Base-by-base conservation (phyloP, 2,329 filamentous ascomycete species). In the Cytospora schulzeri region DNA sequence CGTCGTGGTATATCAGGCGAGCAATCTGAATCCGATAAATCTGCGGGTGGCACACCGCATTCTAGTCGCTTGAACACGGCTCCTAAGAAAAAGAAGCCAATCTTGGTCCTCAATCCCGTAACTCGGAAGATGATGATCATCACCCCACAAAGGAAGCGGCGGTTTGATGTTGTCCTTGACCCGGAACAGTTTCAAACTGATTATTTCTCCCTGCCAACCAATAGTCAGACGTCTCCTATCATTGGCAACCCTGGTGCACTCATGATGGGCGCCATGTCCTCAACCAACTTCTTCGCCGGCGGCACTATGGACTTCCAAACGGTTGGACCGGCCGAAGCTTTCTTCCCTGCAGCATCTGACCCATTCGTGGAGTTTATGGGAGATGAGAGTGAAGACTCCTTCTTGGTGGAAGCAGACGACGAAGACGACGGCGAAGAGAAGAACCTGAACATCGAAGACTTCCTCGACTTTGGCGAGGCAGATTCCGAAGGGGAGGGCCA, bases 211-310 rank as follows among this genome's bases (percentile, higher is more conserved):
- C 53, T 62, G n/a, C 71, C 75, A 57, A 72, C 78, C 62, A 71
- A 78, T 45, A 33, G 71, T 19, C 75, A 80, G 61, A 73, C 79
- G 4, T 80, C 80, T 0, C 86, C 88, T 19, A 86, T 91, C 71
- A 77, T 90, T 66, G 86, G 82, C 73, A 88, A 90, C 65, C 85
- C 87, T 22, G 87, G 88, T 63, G 90, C 92, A 65, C 83, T 93
- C 68, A 93, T 93, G 90, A 87, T 93, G 78, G 89, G 88, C 57
- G 89, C 88, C 70, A 88, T 92, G 77, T 83, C 88, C 62, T 83
- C 83, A 1, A 80, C 79, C 62, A 82, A 82, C 67, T 80, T 82
- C 0, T 84, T 85, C 69, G 83, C 81, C 51, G 83, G 85, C 70
- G 52, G 60, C 41, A 83, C 83, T 64, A 78, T 87, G 75, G 83